phyloP scores from a whole-genome alignment of 345 rosid genomes.

The Gossypium rotundifolium region DNA sequence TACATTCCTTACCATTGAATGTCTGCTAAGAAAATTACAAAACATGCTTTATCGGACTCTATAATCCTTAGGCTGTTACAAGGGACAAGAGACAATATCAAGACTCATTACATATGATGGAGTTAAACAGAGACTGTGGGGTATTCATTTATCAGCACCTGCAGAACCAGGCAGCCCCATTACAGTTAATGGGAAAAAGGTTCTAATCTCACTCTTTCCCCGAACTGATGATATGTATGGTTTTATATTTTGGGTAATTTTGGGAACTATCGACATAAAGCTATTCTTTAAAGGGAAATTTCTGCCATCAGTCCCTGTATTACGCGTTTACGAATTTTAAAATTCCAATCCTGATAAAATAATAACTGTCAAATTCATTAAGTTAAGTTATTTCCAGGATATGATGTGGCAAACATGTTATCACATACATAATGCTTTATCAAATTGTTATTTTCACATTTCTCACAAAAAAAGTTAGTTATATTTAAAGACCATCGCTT shows the following conservation, averaged over 20 bases:
- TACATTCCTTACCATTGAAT: background rate
- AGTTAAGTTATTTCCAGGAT: too few relatives aligned
- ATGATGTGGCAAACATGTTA: too few relatives aligned
- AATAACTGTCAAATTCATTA: too few relatives aligned
- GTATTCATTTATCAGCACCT: slow-evolving; percentile 59
- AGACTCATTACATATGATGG: slow-evolving; percentile 85
- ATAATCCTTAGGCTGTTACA: slow-evolving; percentile 63
- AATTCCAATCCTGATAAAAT: too few relatives aligned
- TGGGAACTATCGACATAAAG: background rate
- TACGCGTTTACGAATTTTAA: too few relatives aligned
- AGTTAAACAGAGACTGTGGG: slow-evolving; percentile 77
- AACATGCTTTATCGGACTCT: slow-evolving; percentile 6
- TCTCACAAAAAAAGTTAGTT: too few relatives aligned
- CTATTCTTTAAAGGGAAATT: background rate
- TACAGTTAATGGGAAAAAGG: slow-evolving; percentile 64
- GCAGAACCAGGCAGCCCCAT: slow-evolving; percentile 73
- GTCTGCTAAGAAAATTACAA: slow-evolving; percentile 4
- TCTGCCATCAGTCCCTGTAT: too few relatives aligned
- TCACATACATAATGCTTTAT: too few relatives aligned
- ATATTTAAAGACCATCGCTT: too few relatives aligned
- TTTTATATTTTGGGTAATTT: slow-evolving; percentile 16
- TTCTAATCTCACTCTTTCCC: slow-evolving; percentile 5
- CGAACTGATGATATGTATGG: background rate
- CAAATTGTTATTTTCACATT: too few relatives aligned
- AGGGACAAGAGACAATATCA: slow-evolving; percentile 89